A percentile compares a stretch with the other conserved stretches of the same genome.
Evolutionary conservation across 257 asterid species (phyloP).

Genomic region (Knoxia roxburghii): DNA sequence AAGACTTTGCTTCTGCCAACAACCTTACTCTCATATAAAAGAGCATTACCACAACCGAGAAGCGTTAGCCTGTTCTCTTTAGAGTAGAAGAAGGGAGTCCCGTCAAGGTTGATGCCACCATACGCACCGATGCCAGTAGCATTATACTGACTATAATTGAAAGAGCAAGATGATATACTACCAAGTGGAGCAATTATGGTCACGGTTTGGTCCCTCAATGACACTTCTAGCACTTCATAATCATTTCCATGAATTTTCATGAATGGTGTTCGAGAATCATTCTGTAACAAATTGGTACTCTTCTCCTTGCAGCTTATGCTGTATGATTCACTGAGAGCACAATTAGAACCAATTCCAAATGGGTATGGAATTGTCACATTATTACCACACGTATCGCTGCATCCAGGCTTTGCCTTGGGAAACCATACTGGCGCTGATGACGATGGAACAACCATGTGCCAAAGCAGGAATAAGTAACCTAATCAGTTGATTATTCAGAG

Average conservation of each 20-base stretch:
- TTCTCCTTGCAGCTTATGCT: conserved; percentile 8
- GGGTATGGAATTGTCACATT: conserved; percentile 18
- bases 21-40: background rate
- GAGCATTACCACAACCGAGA: conserved; percentile 27
- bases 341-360: conserved; percentile 20
- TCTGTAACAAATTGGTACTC: background rate
- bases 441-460: background rate
- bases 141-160: background rate
- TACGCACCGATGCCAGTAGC: background rate
- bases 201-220: conserved; percentile 15
- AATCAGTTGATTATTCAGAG: background rate
- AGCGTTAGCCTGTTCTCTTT: conserved; percentile 14
- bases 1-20: background rate
- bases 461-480: background rate
- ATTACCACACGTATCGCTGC: conserved; percentile 10
- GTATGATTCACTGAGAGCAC: conserved; percentile 18
- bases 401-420: conserved; percentile 4
- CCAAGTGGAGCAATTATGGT: background rate
- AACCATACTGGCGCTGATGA: background rate
- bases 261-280: background rate
- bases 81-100: conserved; percentile 13
- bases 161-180: background rate
- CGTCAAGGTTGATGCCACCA: conserved; percentile 6
- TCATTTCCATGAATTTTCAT: conserved; percentile 1
- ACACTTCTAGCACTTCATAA: conserved; percentile 9